phyloP scores from a whole-genome alignment of 208 protist species.

The Leishmania arabica region DNA sequence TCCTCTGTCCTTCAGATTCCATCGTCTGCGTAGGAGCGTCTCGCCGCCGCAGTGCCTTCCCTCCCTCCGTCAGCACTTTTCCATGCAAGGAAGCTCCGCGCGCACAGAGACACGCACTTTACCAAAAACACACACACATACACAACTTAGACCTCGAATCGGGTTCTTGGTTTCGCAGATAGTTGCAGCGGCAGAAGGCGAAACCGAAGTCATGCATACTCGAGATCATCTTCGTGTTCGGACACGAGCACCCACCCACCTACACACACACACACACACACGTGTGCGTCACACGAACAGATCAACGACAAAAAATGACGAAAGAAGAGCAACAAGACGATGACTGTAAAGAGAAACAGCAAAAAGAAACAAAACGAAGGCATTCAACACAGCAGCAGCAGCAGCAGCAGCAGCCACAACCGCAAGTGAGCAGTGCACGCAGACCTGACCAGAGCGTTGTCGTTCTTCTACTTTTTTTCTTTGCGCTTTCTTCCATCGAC shows the following conservation, averaged over 20 bases:
- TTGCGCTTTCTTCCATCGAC: background rate
- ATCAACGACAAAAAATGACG: background rate
- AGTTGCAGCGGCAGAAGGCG: background rate
- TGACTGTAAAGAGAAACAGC: background rate
- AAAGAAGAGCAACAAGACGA: background rate
- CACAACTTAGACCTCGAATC: background rate
- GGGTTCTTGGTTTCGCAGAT: background rate
- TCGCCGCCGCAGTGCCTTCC: background rate
- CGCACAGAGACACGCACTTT: background rate
- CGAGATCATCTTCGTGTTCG: too few relatives aligned
- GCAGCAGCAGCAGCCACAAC: too few relatives aligned
- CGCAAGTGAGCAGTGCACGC: background rate
- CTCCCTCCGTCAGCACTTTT: background rate
- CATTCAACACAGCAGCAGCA: background rate
- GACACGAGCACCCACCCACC: background rate
- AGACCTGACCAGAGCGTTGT: background rate
- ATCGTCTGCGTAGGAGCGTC: background rate
- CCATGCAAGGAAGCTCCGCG: background rate
- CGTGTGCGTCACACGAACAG: too few relatives aligned
- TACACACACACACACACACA: background rate
- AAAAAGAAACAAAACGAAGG: background rate
- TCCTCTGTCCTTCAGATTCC: background rate
- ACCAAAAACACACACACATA: background rate
- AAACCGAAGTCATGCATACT: background rate
- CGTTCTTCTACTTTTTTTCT: background rate